Percentiles rank a stretch among this genome's conserved stretches.
Conservation (phyloP, 768 basidiomycete species). For the Phylloporus arenicola region DNA sequence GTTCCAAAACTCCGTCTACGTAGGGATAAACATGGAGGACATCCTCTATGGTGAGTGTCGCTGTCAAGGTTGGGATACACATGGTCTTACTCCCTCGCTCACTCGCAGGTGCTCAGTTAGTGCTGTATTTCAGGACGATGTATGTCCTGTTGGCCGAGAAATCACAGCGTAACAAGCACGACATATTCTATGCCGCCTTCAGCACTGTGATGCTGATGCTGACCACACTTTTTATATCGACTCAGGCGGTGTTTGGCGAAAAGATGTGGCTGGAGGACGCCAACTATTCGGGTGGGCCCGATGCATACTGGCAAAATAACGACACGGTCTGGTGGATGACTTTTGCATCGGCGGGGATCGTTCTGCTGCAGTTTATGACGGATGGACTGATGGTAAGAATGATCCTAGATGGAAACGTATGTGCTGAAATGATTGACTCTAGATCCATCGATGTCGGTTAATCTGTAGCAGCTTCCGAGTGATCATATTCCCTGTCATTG, state of each 20-base stretch:
- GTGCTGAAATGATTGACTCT: conserved; percentile 1
- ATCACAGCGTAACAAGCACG: neutral
- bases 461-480: conserved; percentile 25
- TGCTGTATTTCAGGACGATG: conserved; percentile 25
- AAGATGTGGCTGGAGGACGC: conserved; percentile 33
- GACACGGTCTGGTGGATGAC: conserved; percentile 28
- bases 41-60: conserved; percentile 20
- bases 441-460: conserved; percentile 38
- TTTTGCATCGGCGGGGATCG: conserved; percentile 25
- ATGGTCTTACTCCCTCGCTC: neutral
- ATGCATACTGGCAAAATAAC: conserved; percentile 28
- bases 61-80: no score
- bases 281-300: conserved; percentile 31
- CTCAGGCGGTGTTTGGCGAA: conserved; percentile 29
- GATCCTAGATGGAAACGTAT: neutral
- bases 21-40: conserved; percentile 22
- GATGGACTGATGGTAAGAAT: conserved; percentile 36
- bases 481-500: conserved; percentile 13
- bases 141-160: conserved; percentile 8
- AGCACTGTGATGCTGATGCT: conserved; percentile 27
- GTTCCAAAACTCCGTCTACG: conserved; percentile 21
- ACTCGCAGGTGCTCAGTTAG: conserved; percentile 19
- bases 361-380: conserved; percentile 32
- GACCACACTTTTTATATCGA: conserved; percentile 29
- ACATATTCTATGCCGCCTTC: conserved; percentile 22